These are phyloP conservation scores for Cyclocybe aegerita DNA, from an alignment of 768 basidiomycete species.

Conservation along the genomic window DNA sequence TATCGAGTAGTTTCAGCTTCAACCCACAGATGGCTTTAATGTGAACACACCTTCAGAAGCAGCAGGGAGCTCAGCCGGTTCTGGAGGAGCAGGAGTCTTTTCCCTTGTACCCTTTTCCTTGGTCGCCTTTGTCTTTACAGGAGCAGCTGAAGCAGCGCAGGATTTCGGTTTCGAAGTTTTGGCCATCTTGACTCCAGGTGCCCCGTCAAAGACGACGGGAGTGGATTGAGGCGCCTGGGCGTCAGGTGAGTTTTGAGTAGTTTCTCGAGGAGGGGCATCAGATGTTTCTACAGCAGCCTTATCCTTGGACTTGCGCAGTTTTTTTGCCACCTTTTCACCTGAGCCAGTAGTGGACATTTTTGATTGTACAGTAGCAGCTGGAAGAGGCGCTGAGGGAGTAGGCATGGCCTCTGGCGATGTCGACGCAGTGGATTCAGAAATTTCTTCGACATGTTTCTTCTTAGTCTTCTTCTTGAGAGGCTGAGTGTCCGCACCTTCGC, in stretches of 20 bases:
- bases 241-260: too few relatives aligned
- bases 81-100: neutral
- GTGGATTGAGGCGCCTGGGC: too few relatives aligned
- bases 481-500: neutral
- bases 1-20: too few relatives aligned
- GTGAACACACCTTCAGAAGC: too few relatives aligned
- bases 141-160: neutral
- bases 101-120: constrained; percentile 3
- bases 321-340: too few relatives aligned
- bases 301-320: neutral
- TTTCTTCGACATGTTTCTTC: constrained; percentile 4
- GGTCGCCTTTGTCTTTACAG: neutral
- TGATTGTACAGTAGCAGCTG: too few relatives aligned
- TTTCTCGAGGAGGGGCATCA: neutral
- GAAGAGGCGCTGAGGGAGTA: too few relatives aligned
- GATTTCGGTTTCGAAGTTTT: neutral
- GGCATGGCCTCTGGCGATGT: too few relatives aligned
- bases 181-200: neutral
- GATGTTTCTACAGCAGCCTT: neutral
- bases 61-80: neutral
- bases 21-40: too few relatives aligned
- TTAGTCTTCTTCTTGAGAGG: constrained; percentile 17
- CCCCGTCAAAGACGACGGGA: neutral
- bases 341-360: too few relatives aligned
- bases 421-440: neutral